Evolutionary conservation across 2,329 filamentous ascomycete genomes (phyloP), one percentile per base, ranked within the genome.

Genomic region (Pezicula neosporulosa): DNA sequence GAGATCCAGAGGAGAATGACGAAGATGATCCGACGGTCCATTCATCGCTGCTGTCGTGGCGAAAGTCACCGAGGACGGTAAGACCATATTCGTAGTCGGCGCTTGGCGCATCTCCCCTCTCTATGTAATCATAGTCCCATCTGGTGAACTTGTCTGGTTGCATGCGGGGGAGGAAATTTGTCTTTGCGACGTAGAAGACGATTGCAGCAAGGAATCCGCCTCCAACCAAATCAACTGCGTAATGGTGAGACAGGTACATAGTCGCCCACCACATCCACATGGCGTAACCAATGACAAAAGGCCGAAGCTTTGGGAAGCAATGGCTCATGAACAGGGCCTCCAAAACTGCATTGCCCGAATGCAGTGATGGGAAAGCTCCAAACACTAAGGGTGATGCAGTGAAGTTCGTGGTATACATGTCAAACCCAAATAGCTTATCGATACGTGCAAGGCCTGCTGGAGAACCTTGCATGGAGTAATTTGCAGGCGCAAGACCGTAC

Each of bases 221-320:
- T 35, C 82, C 90, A 24, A 97, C 90, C 47, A 97, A 77, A 69
- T 97, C 93, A 38, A 97, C 88, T 30, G 92, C 93, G 68, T 97
- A 97, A 74, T 97, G 93, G 72, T 97, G 93, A 64, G 90, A 95
- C 48, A 97, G 82, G 67, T 97, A 97, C 90, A 97, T 96, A 60
- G 93, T 97, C 12, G 92, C 89, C 91, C 93, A 97, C 89, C 91
- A 97, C 63, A 97, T 85, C 93, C 93, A 97, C 66, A 88, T 81
- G 42, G 88, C 87, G 70, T 97, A 97, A 57, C 81, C 77, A 57
- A 92, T 81, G 71, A 95, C 96, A 48, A 94, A 72, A 12, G 86
- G 83, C 59, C 88, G 85, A 59, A 95, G 80, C 55, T 83, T 84
- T 4, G 93, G 93, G 77, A 97, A 97, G 68, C 89, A 85, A 71